Conservation (phyloP, 148 eudicot species). For the Amaranthus cruentus region DNA sequence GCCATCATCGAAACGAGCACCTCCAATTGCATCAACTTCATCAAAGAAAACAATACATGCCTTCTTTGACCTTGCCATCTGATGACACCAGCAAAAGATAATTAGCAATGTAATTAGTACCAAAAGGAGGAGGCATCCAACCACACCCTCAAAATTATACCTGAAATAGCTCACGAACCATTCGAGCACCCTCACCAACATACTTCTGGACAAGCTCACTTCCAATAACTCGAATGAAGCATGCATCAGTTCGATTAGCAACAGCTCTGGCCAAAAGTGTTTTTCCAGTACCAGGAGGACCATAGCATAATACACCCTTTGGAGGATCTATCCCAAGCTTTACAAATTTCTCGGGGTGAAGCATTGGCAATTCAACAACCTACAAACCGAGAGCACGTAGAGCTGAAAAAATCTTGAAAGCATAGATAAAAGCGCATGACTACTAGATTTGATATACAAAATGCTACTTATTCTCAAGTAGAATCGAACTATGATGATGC, state of each 20-base stretch:
- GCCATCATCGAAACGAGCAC: constrained; percentile 89
- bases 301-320: constrained; percentile 97
- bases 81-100: neutral
- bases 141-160: constrained; percentile 13
- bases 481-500: neutral
- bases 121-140: neutral
- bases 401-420: neutral
- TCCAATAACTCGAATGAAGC: constrained; percentile 97
- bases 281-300: constrained; percentile 99
- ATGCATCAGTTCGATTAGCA: constrained; percentile 97
- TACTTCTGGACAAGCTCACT: constrained; percentile 97
- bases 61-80: constrained; percentile 97
- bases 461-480: no score
- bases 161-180: constrained; percentile 99
- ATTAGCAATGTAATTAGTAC: neutral
- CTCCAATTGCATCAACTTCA: constrained; percentile 93
- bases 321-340: constrained; percentile 99
- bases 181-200: constrained; percentile 98
- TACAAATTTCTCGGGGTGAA: constrained; percentile 97
- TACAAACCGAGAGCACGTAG: constrained; percentile 22
- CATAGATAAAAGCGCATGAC: neutral
- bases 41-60: constrained; percentile 94
- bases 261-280: constrained; percentile 94
- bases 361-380: constrained; percentile 99
- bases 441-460: neutral